Conservation (phyloP, 208 protist genomes). For the Trypanosoma lewisi region DNA sequence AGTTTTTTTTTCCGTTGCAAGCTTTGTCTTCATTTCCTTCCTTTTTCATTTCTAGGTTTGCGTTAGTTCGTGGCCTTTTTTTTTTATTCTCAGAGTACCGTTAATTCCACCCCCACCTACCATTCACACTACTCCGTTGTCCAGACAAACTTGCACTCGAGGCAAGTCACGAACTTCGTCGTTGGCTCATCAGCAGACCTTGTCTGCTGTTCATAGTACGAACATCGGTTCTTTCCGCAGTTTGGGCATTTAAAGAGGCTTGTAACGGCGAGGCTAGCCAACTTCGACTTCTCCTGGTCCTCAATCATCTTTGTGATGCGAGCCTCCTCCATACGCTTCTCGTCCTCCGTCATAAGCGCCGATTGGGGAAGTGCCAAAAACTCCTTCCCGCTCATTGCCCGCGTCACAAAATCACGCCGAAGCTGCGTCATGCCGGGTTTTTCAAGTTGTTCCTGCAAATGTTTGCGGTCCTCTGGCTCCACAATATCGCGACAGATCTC, state of each 20-base stretch:
- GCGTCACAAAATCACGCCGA: constrained; percentile 92
- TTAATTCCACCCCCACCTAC: background rate
- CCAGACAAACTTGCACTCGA: constrained; percentile 91
- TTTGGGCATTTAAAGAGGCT: constrained; percentile 73
- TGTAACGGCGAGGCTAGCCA: constrained; percentile 48
- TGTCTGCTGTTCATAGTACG: constrained; percentile 95
- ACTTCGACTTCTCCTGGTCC: constrained; percentile 73
- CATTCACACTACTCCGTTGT: constrained; percentile 45
- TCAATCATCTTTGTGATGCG: constrained; percentile 85
- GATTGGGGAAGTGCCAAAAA: constrained; percentile 92
- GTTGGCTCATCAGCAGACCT: constrained; percentile 97
- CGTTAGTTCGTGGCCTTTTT: constrained; percentile 1
- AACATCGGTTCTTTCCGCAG: constrained; percentile 83
- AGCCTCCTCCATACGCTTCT: constrained; percentile 80
- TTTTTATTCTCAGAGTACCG: background rate
- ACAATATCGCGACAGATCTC: constrained; percentile 49
- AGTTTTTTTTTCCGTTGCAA: constrained; percentile 3
- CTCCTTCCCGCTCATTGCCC: constrained; percentile 75
- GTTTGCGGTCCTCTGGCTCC: constrained; percentile 77
- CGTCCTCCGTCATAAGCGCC: constrained; percentile 93
- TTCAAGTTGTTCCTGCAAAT: constrained; percentile 87
- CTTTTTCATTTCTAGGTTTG: background rate
- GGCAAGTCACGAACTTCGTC: constrained; percentile 95
- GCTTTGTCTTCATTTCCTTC: background rate
- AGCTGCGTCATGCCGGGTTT: constrained; percentile 60